Evolutionary conservation across 1,139 yeast species (phyloP), one percentile per base, ranked within the genome.

Genomic region (Hansenula lynferdii): DNA sequence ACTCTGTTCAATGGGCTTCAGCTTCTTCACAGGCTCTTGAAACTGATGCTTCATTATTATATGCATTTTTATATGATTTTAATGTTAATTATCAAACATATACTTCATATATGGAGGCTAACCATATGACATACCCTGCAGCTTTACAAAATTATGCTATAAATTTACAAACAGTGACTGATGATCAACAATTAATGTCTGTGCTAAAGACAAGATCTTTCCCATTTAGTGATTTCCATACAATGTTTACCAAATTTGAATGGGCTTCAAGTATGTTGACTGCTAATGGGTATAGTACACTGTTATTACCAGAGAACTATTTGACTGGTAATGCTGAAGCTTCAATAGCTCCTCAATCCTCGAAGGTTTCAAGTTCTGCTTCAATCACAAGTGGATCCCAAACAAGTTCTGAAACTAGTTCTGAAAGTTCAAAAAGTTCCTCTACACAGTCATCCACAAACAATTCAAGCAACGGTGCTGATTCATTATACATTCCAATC

Each of bases 191-290:
- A 17, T 46, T 66, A 21, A 49, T 61, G 22, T 48, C 61, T 3
- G 56, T 60, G 34, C 52, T 69, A 31, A 49, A 61, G 9, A 44
- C 47, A 4, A 45, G 46, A 15, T 42, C 51, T 8, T 70, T 71
- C 48, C 77, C 77, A 18, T 66, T 70, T 39, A 49, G 58, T 1
- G 67, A 61, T 7, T 70, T 71, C 44, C 42, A 58, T 22, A 65
- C 72, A 1, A 65, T 65, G 48, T 57, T 67, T 15, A 56, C 69
- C 1, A 57, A 54, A 4, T 68, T 71, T 44, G 70, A 72, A 4
- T 69, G 75, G 75, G 67, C 69, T 43, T 34, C 60, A 1, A 54
- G 62, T 2, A 42, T 69, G 23, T 38, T 70, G 31, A 31, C 45
- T 1, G 57, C 50, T 1, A 69, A 62, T 7, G 57, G 57, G 6